Evolutionary conservation across 73 alveolate species (phyloP), one percentile per base, ranked within the genome.

Genomic region (Urostyla sp.): DNA sequence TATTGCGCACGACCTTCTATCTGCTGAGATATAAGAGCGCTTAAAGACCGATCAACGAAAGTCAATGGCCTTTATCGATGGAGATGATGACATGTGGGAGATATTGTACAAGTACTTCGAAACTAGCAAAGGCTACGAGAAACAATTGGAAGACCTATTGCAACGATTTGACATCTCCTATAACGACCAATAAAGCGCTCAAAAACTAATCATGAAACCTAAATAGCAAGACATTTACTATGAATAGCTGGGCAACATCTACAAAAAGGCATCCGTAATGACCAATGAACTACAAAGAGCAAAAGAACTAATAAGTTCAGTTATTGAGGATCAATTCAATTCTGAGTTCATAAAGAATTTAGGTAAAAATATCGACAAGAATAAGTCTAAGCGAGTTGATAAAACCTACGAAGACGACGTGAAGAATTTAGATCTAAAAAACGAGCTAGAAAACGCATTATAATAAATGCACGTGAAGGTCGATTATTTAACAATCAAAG

Each of bases 1-100:
- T 44, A 59, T 40, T 44, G 51, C 80, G 13, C 80, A 66, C 43
- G 80, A 66, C 28, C 44, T 66, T 21, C 6, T 66, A 4, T 37
- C 80, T 7, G 66, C 48, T 2, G 13, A 40, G 18, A 16, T 66
- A 8, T 21, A 45, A 66, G 67, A 44, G 5, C 26, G 44, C 46
- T 20, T 21, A n/a, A 43, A 37, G 30, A 37, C 18, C 6, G 5
- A 66, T 59, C 23, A 21, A 13, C 13, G 15, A 8, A 21, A 21
- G 3, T 20, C 80, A 4, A 28, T 37, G 8, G 28, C 43, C 67
- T 21, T 20, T 21, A 15, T 66, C 18, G 63, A 66, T n/a, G 66
- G 18, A 24, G 44, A n/a, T 11, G 80, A 66, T 44, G 80, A 66
- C 26, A 3, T 11, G 28, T 66, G 23, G 21, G 80, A 66, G 44